Evolutionary conservation across 2,329 filamentous ascomycete species (phyloP), one percentile per base, ranked within the genome.

Genomic region (Cladophialophora exuberans): DNA sequence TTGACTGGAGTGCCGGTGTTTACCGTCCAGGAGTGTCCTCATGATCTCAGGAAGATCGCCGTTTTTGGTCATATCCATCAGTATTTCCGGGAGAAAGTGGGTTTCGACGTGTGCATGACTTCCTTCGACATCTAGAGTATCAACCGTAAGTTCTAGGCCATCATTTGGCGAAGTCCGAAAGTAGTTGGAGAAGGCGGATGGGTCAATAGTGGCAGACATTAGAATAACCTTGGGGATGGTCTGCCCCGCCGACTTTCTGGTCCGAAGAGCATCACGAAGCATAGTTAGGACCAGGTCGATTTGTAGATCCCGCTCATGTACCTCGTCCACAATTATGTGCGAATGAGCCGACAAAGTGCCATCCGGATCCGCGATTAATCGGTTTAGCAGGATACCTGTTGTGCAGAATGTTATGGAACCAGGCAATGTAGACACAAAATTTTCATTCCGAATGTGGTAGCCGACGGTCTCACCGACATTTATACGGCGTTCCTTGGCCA

Each of bases 121-220:
- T 1, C 94, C 94, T 3, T 93, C 94, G 13, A 97, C 90, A 87
- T 92, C 51, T 97, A 78, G 43, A 96, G 84, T 0, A 90, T 92
- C 41, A 6, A 50, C 54, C 2, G 9, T 45, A 17, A 64, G 50
- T 7, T 18, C n/a, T 11, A 26, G 7, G n/a, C 39, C 36, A 5
- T 26, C 30, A 1, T 56, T 17, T 6, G 30, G 13, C 11, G 50
- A 48, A 52, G 86, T 85, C 18, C 28, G 39, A 1, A 99, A 81
- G 67, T 97, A 99, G 7, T 83, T 83, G 0, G 93, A 96, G 69
- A 99, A 97, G 6, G 86, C 85, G 56, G 94, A 86, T 0, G 94
- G 90, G 70, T 99, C 91, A 9, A 97, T 90, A 0, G 94, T 97
- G 11, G 94, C 94, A 63, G 92, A 97, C 94, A 99, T 99, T 36